phyloP scores from a whole-genome alignment of 768 basidiomycete genomes.

The Mrakia frigida region DNA sequence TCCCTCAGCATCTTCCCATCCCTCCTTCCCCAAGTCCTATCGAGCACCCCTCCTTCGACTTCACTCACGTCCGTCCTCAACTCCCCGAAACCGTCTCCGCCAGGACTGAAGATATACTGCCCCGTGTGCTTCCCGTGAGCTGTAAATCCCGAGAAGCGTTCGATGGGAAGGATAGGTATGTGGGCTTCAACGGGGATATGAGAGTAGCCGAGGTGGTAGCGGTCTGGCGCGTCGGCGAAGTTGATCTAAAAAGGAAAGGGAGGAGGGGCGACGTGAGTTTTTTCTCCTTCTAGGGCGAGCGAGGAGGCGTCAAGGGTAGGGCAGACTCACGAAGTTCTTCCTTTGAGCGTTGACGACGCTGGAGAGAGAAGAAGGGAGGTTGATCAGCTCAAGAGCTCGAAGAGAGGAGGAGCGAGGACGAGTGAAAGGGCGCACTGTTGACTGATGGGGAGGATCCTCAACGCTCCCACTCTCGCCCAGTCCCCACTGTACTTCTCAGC shows the following conservation, averaged over 20 bases:
- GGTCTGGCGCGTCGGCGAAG: not conserved
- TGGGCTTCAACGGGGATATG: constrained; percentile 13
- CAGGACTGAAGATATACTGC: not conserved
- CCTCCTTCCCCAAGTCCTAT: constrained; percentile 1
- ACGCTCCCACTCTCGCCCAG: constrained; percentile 3
- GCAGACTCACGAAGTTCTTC: not conserved
- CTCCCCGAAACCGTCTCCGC: constrained; percentile 4
- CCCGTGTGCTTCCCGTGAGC: not conserved
- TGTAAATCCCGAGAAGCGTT: not conserved
- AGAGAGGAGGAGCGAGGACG: not conserved
- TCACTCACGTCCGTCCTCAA: not conserved
- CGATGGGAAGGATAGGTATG: constrained; percentile 21
- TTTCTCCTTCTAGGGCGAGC: not conserved
- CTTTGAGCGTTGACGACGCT: not conserved
- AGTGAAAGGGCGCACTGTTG: not conserved
- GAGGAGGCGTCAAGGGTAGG: too few species aligned
- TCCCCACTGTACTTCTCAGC: constrained; percentile 17
- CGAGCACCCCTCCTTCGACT: not conserved
- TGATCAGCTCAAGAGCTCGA: not conserved
- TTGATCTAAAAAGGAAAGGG: not conserved
- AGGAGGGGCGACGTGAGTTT: not conserved
- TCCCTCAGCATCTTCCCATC: constrained; percentile 22
- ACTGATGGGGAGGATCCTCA: not conserved
- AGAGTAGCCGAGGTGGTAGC: constrained; percentile 14
- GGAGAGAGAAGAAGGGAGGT: not conserved